Conservation (phyloP, 2,329 filamentous ascomycete genomes). For the Chaetomiaceae sp. region DNA sequence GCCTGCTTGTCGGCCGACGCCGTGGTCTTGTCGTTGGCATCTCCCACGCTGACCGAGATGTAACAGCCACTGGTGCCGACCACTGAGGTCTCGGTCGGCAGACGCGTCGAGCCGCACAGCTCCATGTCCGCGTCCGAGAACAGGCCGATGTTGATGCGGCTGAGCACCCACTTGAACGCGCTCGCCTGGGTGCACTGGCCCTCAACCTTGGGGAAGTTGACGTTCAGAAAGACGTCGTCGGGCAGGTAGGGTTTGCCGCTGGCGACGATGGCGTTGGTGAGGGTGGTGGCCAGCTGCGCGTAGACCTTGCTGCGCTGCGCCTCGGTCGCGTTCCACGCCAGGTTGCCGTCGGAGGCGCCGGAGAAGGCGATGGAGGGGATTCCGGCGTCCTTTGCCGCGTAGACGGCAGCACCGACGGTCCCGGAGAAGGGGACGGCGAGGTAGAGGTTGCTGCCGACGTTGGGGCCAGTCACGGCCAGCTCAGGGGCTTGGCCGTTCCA, state of each 20-base stretch:
- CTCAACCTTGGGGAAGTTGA: conserved; percentile 59
- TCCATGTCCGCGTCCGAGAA: conserved; percentile 51
- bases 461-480: conserved; percentile 62
- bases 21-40: conserved; percentile 57
- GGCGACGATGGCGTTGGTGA: conserved; percentile 52
- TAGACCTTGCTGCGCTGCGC: conserved; percentile 57
- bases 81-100: conserved; percentile 58
- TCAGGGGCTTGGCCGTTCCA: conserved; percentile 53
- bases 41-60: conserved; percentile 59
- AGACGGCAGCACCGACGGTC: conserved; percentile 61
- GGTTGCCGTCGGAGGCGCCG: conserved; percentile 46
- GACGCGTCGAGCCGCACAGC: conserved; percentile 49
- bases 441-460: conserved; percentile 56
- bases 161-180: conserved; percentile 61
- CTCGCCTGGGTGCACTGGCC: conserved; percentile 46
- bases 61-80: conserved; percentile 50
- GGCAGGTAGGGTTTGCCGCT: conserved; percentile 62
- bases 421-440: conserved; percentile 56
- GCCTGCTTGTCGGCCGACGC: conserved; percentile 48
- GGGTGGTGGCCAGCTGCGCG: conserved; percentile 54
- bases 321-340: conserved; percentile 51
- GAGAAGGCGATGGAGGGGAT: conserved; percentile 68
- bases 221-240: conserved; percentile 57
- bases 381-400: conserved; percentile 49
- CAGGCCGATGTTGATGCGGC: conserved; percentile 54